phyloP scores from a whole-genome alignment of 352 stramenopile genomes.

The Pythium plurisporium region DNA sequence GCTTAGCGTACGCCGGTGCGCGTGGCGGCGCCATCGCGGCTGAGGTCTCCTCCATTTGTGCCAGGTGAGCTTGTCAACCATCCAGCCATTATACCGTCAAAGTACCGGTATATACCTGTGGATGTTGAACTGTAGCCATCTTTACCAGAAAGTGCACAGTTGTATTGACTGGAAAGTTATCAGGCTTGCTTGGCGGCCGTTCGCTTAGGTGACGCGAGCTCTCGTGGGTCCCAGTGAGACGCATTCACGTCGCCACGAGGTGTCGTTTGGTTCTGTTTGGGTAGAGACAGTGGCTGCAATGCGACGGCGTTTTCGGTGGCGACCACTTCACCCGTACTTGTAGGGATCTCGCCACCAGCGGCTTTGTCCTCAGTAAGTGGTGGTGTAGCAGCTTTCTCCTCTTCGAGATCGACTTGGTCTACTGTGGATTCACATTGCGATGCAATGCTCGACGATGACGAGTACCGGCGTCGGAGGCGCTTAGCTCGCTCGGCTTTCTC shows the following conservation, averaged over 20 bases:
- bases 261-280: background rate
- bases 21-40: background rate
- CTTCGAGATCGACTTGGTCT: constrained; percentile 6
- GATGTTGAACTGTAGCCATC: constrained; percentile 20
- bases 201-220: constrained; percentile 17
- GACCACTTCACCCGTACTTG: background rate
- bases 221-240: constrained; percentile 20
- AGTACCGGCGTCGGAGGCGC: constrained; percentile 19
- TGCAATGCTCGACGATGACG: background rate
- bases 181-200: constrained; percentile 21
- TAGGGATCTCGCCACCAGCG: background rate
- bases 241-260: constrained; percentile 1
- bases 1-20: constrained; percentile 34
- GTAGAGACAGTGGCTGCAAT: constrained; percentile 4
- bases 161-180: background rate
- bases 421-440: background rate
- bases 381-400: constrained; percentile 9
- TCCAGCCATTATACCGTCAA: constrained; percentile 4
- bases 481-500: constrained; percentile 10
- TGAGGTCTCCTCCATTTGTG: background rate
- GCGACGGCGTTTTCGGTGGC: constrained; percentile 8
- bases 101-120: constrained; percentile 21
- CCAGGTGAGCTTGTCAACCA: constrained; percentile 18
- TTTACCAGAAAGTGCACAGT: background rate
- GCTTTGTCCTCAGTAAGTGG: background rate